phyloP scores from a whole-genome alignment of 2,329 filamentous ascomycete species.

The Claviceps fusiformis region DNA sequence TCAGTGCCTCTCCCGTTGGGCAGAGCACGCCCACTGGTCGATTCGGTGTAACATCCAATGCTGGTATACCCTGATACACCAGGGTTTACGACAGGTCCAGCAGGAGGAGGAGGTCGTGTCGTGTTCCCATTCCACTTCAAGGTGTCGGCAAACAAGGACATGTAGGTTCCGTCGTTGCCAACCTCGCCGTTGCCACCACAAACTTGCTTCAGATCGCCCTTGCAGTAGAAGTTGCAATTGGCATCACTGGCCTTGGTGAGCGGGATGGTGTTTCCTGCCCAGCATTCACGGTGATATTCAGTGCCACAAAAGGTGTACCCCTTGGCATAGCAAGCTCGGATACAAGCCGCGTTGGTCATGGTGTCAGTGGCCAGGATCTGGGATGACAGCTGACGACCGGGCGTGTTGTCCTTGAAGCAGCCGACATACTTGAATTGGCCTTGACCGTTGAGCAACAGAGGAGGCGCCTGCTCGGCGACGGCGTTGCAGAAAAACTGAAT shows the following conservation, averaged over 20 bases:
- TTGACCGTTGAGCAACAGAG: constrained; percentile 27
- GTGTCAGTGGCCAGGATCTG: constrained; percentile 26
- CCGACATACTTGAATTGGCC: constrained; percentile 39
- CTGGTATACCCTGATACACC: constrained; percentile 22
- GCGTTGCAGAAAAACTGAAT: constrained; percentile 39
- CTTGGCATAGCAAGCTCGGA: constrained; percentile 24
- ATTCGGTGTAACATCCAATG: constrained; percentile 26
- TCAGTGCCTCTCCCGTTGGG: constrained; percentile 11
- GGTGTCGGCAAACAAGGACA: constrained; percentile 34
- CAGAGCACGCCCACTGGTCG: constrained; percentile 18
- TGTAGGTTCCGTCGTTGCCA: constrained; percentile 23
- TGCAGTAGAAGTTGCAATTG: constrained; percentile 39
- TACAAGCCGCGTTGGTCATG: constrained; percentile 32
- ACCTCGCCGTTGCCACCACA: constrained; percentile 37
- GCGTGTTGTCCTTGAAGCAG: constrained; percentile 43
- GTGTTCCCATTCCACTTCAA: constrained; percentile 16
- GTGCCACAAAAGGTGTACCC: constrained; percentile 32
- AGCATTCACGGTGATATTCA: constrained; percentile 39
- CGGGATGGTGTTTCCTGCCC: constrained; percentile 37
- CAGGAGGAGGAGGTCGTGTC: constrained; percentile 10
- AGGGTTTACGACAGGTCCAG: constrained; percentile 22
- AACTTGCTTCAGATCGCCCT: constrained; percentile 32
- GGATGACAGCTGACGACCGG: constrained; percentile 33
- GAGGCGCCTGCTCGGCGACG: constrained; percentile 37
- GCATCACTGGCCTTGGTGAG: constrained; percentile 26